Evolutionary conservation across 306 rosid genomes (phyloP), one percentile per base, ranked within the genome.

Genomic region (Cicer bijugum): DNA sequence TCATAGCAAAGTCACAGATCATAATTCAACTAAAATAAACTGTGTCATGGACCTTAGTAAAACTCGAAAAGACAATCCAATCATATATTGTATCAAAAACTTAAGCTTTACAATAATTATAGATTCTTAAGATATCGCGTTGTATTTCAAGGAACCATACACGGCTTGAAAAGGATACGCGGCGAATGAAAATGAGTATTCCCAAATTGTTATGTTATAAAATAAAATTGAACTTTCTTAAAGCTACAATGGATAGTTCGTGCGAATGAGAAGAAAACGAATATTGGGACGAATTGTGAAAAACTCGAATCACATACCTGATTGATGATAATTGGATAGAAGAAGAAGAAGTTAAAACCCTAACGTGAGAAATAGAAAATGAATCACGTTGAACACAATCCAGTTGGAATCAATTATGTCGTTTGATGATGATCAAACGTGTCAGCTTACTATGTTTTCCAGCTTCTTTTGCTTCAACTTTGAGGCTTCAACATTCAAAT

Each of bases 301-400:
- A 72, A 35, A 12, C 14, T 55, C 0, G 37, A 68, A 45, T 8
- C 10, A 35, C 19, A 44, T 11, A 69, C 80, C 77, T 52, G 80
- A 5, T 15, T 2, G 71, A 64, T 23, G 11, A 61, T 33, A 44
- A 39, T 14, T 40, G 8, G 57, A 8, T 64, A 16, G 69, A 46
- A 12, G 75, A 67, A 1, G 81, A 47, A 52, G 47, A 9, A 69
- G 69, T 55, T 35, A 38, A 78, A 78, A 74, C 83, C 86, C 80
- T 82, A 78, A 78, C 64, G 56, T 28, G 33, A 43, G 43, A 60
- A 51, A 19, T 62, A 71, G 55, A 39, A 44, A 14, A 39, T 9
- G 12, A 35, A 14, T 28, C 37, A 9, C 12, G 7, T 63, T 15
- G 35, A 58, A 44, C 19, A 43, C 19, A 14, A 59, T 59, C 58